Base-by-base conservation (phyloP, 2,329 filamentous ascomycete genomes). In the Parascedosporium putredinis region DNA sequence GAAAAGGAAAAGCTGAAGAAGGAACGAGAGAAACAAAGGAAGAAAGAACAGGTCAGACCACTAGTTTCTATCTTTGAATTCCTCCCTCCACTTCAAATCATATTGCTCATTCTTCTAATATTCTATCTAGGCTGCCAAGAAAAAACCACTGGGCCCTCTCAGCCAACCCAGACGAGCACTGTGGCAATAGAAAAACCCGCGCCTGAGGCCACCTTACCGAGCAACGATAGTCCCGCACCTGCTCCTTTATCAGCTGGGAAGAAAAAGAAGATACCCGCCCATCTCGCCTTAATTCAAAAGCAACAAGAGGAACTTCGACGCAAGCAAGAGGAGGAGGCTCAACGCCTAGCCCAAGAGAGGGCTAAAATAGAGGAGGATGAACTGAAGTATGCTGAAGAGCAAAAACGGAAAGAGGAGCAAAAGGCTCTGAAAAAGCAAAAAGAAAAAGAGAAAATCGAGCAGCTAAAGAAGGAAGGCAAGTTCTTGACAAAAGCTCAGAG, bases 1-100 rank as follows among this genome's bases (percentile, higher is more conserved):
- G 90, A 98, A 72, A 98, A 98, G 73, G 93, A 98, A 67, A 95
- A 88, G 69, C 76, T 91, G 62, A 97, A 91, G 78, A 98, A 96
- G 72, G 93, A 98, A 73, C 83, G 88, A 54, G 93, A 98, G 74
- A 98, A 98, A 81, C 87, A 93, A 71, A 79, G 90, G 57, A 98
- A 98, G 74, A 98, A 90, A 81, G 93, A 98, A 69, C 86, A 97
- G 79, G 88, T 49, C 14, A 27, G 29, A 36, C 20, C 10, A 14
- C 14, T 36, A 14, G 14, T 44, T 22, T 22, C 20, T 42, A 16
- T 36, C 9, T 8, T 36, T 36, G 2, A 34, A 18, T 36, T 36
- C n/a, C n/a, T 36, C 10, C 14, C n/a, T 12, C 14, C n/a, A 16
- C 14, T 23, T 10, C 33, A 23, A 23, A 24, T 22, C 20, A n/a